A percentile compares a stretch with the other conserved stretches of the same genome.
Evolutionary conservation across 2,329 filamentous ascomycete species (phyloP).

Genomic region (Paramyrothecium sp.): DNA sequence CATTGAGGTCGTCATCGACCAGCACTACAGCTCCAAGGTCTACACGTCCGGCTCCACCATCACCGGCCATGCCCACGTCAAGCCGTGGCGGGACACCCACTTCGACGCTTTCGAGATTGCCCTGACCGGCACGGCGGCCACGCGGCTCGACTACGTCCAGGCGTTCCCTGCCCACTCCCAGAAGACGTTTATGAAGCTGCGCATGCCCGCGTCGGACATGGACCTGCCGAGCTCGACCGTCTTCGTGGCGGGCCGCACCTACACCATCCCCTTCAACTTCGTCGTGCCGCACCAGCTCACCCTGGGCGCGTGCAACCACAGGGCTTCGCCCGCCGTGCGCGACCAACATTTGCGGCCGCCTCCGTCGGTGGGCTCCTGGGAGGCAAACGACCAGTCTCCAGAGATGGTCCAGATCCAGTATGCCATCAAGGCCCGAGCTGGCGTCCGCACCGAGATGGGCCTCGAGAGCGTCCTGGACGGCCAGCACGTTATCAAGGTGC

Average conservation of each 20-base stretch:
- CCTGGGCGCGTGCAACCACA: slow-evolving; percentile 54
- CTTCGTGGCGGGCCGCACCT: slow-evolving; percentile 46
- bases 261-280: slow-evolving; percentile 57
- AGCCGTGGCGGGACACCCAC: slow-evolving; percentile 39
- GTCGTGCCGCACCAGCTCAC: slow-evolving; percentile 58
- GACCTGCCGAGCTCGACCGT: slow-evolving; percentile 45
- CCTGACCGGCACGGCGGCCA: slow-evolving; percentile 49
- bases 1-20: slow-evolving; percentile 49
- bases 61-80: slow-evolving; percentile 47
- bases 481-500: slow-evolving; percentile 47
- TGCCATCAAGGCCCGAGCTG: slow-evolving; percentile 44
- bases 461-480: slow-evolving; percentile 37
- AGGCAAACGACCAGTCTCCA: slow-evolving; percentile 53
- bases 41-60: slow-evolving; percentile 55
- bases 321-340: slow-evolving; percentile 41
- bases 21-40: slow-evolving; percentile 53
- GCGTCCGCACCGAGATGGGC: slow-evolving; percentile 22
- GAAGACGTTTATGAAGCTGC: slow-evolving; percentile 55
- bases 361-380: slow-evolving; percentile 51
- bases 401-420: slow-evolving; percentile 56
- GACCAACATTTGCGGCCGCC: slow-evolving; percentile 54
- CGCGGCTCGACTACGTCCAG: slow-evolving; percentile 50
- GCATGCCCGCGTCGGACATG: slow-evolving; percentile 49
- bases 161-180: slow-evolving; percentile 44
- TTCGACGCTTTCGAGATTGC: slow-evolving; percentile 54